Conservation (phyloP, 495 filamentous ascomycete genomes). For the Penicillium fimorum region DNA sequence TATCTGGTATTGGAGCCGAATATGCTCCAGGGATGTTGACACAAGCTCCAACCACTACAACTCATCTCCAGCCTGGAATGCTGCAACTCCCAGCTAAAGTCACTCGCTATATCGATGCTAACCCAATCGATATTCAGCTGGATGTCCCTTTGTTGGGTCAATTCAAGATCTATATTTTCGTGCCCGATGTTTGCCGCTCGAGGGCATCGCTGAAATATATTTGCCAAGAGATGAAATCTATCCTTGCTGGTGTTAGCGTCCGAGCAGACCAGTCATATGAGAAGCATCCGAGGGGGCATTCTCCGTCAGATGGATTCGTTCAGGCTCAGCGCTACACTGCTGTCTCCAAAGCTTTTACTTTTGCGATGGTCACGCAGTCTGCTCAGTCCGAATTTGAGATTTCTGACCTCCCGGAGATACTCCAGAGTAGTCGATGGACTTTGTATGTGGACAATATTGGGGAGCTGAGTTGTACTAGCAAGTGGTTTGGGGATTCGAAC, state of each 20-base stretch:
- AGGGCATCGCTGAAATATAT: conserved; percentile 53
- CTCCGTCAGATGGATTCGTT: conserved; percentile 55
- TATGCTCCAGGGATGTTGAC: conserved; percentile 62
- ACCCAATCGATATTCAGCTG: conserved; percentile 68
- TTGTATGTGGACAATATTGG: conserved; percentile 64
- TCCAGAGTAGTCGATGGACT: conserved; percentile 64
- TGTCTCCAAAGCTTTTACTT: conserved; percentile 59
- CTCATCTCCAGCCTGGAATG: conserved; percentile 51
- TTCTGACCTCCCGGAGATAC: conserved; percentile 53
- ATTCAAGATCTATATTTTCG: conserved; percentile 66
- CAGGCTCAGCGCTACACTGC: conserved; percentile 60
- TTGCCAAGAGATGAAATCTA: conserved; percentile 40
- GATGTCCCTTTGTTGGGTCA: conserved; percentile 70
- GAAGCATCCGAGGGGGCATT: conserved; percentile 47
- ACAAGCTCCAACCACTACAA: conserved; percentile 18
- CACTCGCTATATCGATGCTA: conserved; percentile 66
- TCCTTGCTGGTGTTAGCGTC: conserved; percentile 48
- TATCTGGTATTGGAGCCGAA: conserved; percentile 63
- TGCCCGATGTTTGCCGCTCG: conserved; percentile 52
- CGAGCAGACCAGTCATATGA: conserved; percentile 52
- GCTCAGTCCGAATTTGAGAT: conserved; percentile 57
- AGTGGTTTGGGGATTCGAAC: conserved; percentile 59
- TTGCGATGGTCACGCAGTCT: conserved; percentile 56
- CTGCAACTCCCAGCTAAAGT: conserved; percentile 62
- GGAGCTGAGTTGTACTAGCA: conserved; percentile 52